Evolutionary conservation across 2,329 filamentous ascomycete genomes (phyloP), one percentile per base, ranked within the genome.

Genomic region (Dothistroma pini): DNA sequence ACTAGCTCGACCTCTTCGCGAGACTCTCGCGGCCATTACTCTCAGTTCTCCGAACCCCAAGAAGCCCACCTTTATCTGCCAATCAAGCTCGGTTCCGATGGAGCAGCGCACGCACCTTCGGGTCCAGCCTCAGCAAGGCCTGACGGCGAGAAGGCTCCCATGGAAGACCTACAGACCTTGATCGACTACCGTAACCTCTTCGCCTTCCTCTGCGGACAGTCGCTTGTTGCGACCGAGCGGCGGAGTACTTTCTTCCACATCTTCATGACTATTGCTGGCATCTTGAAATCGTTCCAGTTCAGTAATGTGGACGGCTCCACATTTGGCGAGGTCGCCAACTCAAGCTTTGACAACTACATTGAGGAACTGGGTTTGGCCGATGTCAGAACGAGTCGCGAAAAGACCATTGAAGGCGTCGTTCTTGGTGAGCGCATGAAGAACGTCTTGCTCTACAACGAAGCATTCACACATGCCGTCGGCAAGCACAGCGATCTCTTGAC

Each of bases 391-490:
- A 96, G 90, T 72, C 84, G 89, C 29, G 91, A 96, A 72, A 96
- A 95, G 81, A 96, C 90, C 0, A 81, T 97, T 25, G 91, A 97
- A 75, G 90, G 88, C 0, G 83, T 97, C 52, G 83, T 97, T n/a
- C 80, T 99, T 11, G 93, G 90, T 59, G 93, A 99, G 77, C 85
- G 85, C 41, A 90, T 97, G 86, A 87, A 88, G 60, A 96, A 85
- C 53, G 85, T 88, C 69, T 83, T 87, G 8, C 82, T 99, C 2
- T 97, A 96, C 76, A 91, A 90, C 61, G 92, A 97, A 75, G 91
- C 91, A 0, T 97, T 97, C 71, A 87, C 92, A 5, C 95, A 97
- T 74, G 91, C 88, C 0, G 91, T 90, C 10, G 95, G 93, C 54
- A 96, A 95, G 75, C 91, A 84, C 64, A 81, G 93, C 61, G 84